Evolutionary conservation across 2,329 filamentous ascomycete genomes (phyloP).

Genomic region (Alternaria gaisen): DNA sequence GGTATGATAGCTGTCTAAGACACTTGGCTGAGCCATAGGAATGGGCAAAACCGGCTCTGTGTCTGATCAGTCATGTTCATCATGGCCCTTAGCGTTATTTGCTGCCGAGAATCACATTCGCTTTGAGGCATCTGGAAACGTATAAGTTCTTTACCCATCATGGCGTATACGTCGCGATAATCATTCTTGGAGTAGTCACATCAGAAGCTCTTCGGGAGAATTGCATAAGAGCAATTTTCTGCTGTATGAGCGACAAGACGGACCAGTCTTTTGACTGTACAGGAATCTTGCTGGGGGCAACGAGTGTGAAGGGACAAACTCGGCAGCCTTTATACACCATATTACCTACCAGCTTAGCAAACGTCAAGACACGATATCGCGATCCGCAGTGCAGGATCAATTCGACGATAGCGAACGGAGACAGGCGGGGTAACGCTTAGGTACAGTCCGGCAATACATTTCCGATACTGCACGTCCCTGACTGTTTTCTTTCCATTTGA

Average conservation of each 20-base stretch:
- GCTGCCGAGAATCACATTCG: neutral
- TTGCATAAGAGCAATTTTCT: neutral
- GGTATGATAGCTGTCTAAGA: neutral
- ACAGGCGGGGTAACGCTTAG: conserved; percentile 5
- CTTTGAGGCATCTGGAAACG: neutral
- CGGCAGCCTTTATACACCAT: neutral
- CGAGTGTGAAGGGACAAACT: neutral
- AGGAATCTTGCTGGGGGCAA: neutral
- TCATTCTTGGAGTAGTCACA: neutral
- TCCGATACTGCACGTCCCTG: neutral
- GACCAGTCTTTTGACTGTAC: neutral
- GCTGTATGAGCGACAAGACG: neutral
- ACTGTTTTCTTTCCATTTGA: neutral
- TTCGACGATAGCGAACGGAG: neutral
- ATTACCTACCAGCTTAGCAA: too few relatives aligned
- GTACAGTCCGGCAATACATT: conserved; percentile 1
- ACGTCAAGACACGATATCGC: neutral
- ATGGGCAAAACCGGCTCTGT: neutral
- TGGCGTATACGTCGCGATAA: neutral
- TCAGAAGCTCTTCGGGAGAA: neutral
- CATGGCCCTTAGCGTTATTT: too few relatives aligned
- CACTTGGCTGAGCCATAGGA: too few relatives aligned
- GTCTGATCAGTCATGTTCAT: neutral
- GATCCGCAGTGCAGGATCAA: too few relatives aligned
- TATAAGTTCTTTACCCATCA: neutral